phyloP scores from a whole-genome alignment of 345 rosid species.

The Boechera divaricarpa region DNA sequence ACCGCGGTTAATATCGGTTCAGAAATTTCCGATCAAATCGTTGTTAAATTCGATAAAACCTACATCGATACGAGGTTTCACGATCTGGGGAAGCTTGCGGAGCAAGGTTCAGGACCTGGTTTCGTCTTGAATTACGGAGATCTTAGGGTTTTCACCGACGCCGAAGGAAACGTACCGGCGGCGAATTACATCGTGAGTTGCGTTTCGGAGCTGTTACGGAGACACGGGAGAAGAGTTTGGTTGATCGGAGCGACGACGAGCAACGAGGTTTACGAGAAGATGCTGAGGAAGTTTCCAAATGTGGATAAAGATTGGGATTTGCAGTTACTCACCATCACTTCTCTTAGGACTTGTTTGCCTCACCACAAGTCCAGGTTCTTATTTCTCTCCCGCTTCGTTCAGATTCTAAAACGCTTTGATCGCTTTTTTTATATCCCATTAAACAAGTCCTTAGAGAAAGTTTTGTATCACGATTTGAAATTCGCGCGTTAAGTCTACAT shows the following conservation, averaged over 20 bases:
- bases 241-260: slow-evolving; percentile 66
- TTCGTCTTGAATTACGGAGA: slow-evolving; percentile 70
- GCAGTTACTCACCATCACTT: slow-evolving; percentile 74
- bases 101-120: slow-evolving; percentile 55
- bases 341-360: slow-evolving; percentile 53
- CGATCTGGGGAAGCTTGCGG: slow-evolving; percentile 52
- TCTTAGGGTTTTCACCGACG: slow-evolving; percentile 50
- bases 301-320: slow-evolving; percentile 83
- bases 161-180: slow-evolving; percentile 35
- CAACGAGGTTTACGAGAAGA: slow-evolving; percentile 64
- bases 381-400: background rate
- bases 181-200: slow-evolving; percentile 52
- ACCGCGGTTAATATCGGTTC: slow-evolving; percentile 50
- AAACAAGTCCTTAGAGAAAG: slow-evolving; percentile 2
- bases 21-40: slow-evolving; percentile 47
- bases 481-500: slow-evolving; percentile 19
- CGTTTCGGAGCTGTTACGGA: slow-evolving; percentile 55
- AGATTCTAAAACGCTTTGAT: slow-evolving; percentile 4
- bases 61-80: slow-evolving; percentile 48
- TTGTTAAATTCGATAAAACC: slow-evolving; percentile 46
- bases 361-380: slow-evolving; percentile 75
- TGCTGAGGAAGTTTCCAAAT: slow-evolving; percentile 56
- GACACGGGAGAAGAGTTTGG: slow-evolving; percentile 57
- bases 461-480: background rate
- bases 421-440: background rate